Base-by-base conservation (phyloP, 2,329 filamentous ascomycete species). In the Xylaria sp. region DNA sequence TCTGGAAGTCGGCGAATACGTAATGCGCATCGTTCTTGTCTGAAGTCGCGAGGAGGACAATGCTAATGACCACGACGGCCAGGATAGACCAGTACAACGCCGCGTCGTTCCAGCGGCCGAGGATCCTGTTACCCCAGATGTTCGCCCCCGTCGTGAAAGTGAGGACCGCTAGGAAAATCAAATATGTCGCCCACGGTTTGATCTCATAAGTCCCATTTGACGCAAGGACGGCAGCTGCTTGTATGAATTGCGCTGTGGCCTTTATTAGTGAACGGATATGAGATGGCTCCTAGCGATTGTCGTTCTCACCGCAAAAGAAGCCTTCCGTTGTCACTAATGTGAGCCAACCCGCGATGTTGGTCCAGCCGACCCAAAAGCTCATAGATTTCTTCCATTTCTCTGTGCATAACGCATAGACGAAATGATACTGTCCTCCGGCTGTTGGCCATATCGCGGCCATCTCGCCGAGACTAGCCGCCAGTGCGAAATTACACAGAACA, bases 401-500 rank as follows among this genome's bases (percentile, higher is more conserved):
- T 2, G 79, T 78, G 32, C 78, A 81, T 8, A 83, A 60, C 0
- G 81, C 80, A 68, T 81, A 82, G 2, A 81, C 81, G 30, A 82
- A 83, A 58, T 84, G 81, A 72, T 84, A 84, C 54, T 84, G 82
- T 0, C 83, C 82, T 7, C 82, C 82, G 0, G 82, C 81, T 0
- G 82, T 85, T 0, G 82, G 83, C 81, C 82, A 85, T 51, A 84
- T 80, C 1, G 81, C 79, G 0, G 80, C 78, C 2, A 84, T 71
- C 65, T 84, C 82, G 1, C 80, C 83, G 4, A 84, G 72, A 30
- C 81, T 83, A 0, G 81, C 78, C 0, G 79, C 79, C 0, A 84
- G 75, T 6, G 79, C 79, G 8, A 84, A 76, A 66, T 82, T 83
- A 72, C 82, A 83, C 4, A 83, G 36, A 8, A 83, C 81, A 67